Conservation (phyloP, 495 filamentous ascomycete genomes). For the Bombardia bombarda region DNA sequence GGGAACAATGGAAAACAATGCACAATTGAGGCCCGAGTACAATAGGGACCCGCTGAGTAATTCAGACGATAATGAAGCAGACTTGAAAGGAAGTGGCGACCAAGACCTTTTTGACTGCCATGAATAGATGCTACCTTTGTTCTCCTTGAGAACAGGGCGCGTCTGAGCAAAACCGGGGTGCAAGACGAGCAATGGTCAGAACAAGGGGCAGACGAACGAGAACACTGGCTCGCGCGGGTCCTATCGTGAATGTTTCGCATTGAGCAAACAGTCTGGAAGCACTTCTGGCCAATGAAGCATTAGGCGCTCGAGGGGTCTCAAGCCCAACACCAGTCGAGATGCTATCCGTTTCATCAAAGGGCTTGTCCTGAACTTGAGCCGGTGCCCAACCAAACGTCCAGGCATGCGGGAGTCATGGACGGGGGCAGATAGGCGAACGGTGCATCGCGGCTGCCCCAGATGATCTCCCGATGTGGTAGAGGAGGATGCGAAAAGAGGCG, state of each 20-base stretch:
- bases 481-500: too few relatives aligned
- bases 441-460: not conserved
- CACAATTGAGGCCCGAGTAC: not conserved
- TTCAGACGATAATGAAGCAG: too few relatives aligned
- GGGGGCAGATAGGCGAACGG: not conserved
- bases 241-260: conserved; percentile 25
- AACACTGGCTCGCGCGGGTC: conserved; percentile 15
- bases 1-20: not conserved
- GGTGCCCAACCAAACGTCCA: conserved; percentile 1
- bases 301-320: conserved; percentile 20
- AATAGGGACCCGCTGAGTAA: not conserved
- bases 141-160: too few relatives aligned
- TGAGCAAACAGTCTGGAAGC: conserved; percentile 16
- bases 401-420: not conserved
- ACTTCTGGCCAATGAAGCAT: conserved; percentile 25
- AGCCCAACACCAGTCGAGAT: conserved; percentile 4
- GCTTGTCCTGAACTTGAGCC: conserved; percentile 8
- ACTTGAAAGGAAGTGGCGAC: not conserved
- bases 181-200: not conserved
- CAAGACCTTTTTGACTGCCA: not conserved
- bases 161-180: too few relatives aligned
- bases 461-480: conserved; percentile 4
- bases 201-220: conserved; percentile 8
- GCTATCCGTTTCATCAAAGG: conserved; percentile 12
- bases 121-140: too few relatives aligned